Evolutionary conservation across 2,329 filamentous ascomycete species (phyloP), one percentile per base, ranked within the genome.

Genomic region (Leptographium wingfieldii): DNA sequence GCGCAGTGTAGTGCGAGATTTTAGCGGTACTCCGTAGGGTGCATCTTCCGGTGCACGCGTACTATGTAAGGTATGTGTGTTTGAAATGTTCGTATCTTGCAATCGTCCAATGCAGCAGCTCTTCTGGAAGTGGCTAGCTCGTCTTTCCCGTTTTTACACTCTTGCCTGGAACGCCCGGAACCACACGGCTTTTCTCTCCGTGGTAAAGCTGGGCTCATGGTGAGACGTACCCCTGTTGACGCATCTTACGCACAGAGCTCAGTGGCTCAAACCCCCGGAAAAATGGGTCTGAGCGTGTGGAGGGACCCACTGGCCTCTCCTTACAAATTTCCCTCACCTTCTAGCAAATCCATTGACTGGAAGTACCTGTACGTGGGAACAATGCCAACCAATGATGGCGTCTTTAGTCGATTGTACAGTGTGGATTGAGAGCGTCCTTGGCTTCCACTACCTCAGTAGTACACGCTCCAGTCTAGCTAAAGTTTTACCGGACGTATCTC

Each of bases 181-280:
- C 19, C 33, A 19, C 33, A 33, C 53, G 53, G 53, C 53, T 38
- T 40, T 55, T 14, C 54, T 43, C 54, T 55, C 14, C 31, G 14
- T 40, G 53, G 53, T 55, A 38, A 40, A 55, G 54, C 35, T 55
- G 54, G n/a, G 56, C 40, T 53, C 16, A 62, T 62, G 60, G 60
- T 62, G 60, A 33, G 60, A 62, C 60, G 59, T 43, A 58, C 58
- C 60, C 60, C 55, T 62, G 60, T 43, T 33, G 33, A 12, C 25
- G 22, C 53, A 22, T 35, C 25, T 46, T 35, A 33, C 43, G 2
- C 12, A 51, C 33, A 54, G 48, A 33, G 40, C 19, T 35, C 56
- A 35, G 27, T 35, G 27, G 43, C 35, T 55, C 31, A 35, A 10
- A 12, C 19, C 33, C 35, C 11, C n/a, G 31, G 52, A 55, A 55